Evolutionary conservation across 2,329 filamentous ascomycete species (phyloP), one percentile per base, ranked within the genome.

Genomic region (Dothideomycetes sp.): DNA sequence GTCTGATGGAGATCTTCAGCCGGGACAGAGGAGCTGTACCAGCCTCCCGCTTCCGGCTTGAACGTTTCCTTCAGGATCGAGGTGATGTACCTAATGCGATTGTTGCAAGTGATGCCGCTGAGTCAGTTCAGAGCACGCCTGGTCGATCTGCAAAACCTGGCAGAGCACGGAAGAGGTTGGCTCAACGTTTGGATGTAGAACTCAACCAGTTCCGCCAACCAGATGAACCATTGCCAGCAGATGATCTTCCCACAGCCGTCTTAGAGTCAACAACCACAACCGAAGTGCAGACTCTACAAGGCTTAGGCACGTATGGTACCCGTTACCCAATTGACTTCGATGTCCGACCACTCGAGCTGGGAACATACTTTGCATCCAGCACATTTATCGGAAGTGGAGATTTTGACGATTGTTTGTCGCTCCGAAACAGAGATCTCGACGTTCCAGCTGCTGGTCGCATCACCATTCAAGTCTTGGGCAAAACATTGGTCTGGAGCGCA

Each of bases 341-440:
- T 37, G 56, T 75, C 7, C 53, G 53, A 4, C 68, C 71, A 17
- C 53, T 79, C 6, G 59, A 58, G 7, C 46, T 61, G 5, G 73
- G 69, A 1, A 74, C 70, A 0, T 76, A 67, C 49, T 78, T 78
- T 46, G 70, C 74, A 45, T 56, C 66, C 30, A 64, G 61, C 32
- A 76, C 73, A 4, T 73, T 79, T 45, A 61, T 79, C 43, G 75
- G 76, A 19, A 73, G 72, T 48, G 73, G 71, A 3, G 68, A 71
- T 18, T 67, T 79, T 33, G 52, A 57, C 12, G 62, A 61, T 24
- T 67, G 67, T 24, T 48, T 78, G 4, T 47, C 57, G 9, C 13
- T 70, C 9, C 35, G 41, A 15, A 48, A 54, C 5, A 58, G 68
- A 28, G 19, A 61, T 78, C 27, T 70, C 75, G 2, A 60, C 76